Conservation (phyloP, 768 basidiomycete species). For the Astraeus odoratus region DNA sequence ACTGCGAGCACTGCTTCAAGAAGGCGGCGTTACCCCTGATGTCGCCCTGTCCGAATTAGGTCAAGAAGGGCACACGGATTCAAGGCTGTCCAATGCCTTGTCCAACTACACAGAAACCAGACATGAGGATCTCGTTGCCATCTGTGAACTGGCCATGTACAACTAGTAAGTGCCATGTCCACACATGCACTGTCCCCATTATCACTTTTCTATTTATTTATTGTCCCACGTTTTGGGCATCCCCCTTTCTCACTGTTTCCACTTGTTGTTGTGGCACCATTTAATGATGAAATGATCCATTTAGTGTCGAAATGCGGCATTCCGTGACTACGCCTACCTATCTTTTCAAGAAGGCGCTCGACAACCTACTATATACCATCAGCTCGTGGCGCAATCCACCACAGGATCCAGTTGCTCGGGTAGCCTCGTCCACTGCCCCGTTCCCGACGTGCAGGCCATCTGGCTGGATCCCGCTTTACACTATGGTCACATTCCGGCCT, state of each 20-base stretch:
- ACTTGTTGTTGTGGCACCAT: constrained; percentile 14
- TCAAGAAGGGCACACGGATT: constrained; percentile 38
- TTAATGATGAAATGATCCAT: constrained; percentile 5
- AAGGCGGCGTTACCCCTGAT: constrained; percentile 56
- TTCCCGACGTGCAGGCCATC: constrained; percentile 53
- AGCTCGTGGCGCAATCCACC: constrained; percentile 44
- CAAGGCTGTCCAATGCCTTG: constrained; percentile 58
- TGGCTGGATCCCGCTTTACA: constrained; percentile 92
- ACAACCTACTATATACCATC: constrained; percentile 64
- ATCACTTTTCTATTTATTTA: background rate
- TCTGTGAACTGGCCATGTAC: constrained; percentile 87
- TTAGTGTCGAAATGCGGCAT: constrained; percentile 91
- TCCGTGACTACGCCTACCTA: constrained; percentile 78
- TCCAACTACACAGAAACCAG: constrained; percentile 73
- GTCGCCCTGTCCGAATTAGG: constrained; percentile 23
- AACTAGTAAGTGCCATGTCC: constrained; percentile 75
- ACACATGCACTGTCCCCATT: constrained; percentile 13
- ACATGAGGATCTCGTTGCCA: constrained; percentile 85
- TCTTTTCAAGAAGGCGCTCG: constrained; percentile 70
- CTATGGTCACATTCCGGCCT: constrained; percentile 96
- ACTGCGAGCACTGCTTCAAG: constrained; percentile 65
- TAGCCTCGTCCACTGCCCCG: constrained; percentile 39
- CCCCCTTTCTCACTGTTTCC: background rate
- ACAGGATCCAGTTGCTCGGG: constrained; percentile 39
- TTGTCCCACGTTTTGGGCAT: background rate